A percentile compares a stretch with the other conserved stretches of the same genome.
These are phyloP conservation scores for Liriodendron chinense DNA, from an alignment of 164 flowering plant genomes.

Conservation along the genomic window DNA sequence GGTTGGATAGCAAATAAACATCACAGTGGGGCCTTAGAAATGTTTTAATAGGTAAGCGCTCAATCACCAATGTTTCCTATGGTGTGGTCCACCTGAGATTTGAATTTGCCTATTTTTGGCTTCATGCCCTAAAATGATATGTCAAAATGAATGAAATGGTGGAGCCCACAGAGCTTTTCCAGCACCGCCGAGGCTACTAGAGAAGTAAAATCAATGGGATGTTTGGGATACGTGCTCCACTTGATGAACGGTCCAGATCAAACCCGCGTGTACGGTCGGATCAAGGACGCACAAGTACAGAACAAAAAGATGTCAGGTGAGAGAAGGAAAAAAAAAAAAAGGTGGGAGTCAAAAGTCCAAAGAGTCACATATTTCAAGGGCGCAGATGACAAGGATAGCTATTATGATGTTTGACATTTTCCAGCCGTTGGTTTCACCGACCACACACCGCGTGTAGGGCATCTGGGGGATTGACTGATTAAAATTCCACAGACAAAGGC, in stretches of 20 bases:
- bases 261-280: background rate
- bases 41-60: too few relatives aligned
- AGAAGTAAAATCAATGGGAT: too few relatives aligned
- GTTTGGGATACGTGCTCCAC: too few relatives aligned
- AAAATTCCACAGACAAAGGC: background rate
- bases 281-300: background rate
- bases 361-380: background rate
- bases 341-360: background rate
- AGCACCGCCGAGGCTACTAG: too few relatives aligned
- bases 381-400: background rate
- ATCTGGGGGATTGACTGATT: background rate
- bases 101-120: too few relatives aligned
- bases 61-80: too few relatives aligned
- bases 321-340: background rate
- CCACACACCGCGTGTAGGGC: background rate
- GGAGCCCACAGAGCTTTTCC: too few relatives aligned
- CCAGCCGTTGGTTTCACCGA: background rate
- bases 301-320: background rate
- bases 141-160: too few relatives aligned
- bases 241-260: background rate
- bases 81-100: too few relatives aligned
- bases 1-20: too few relatives aligned
- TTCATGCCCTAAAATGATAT: too few relatives aligned
- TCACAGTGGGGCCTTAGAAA: too few relatives aligned
- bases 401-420: constrained; percentile 3